These are phyloP conservation scores for Xerocomus subilludens DNA, from an alignment of 1,284 basidiomycete genomes.

Conservation along the genomic window DNA sequence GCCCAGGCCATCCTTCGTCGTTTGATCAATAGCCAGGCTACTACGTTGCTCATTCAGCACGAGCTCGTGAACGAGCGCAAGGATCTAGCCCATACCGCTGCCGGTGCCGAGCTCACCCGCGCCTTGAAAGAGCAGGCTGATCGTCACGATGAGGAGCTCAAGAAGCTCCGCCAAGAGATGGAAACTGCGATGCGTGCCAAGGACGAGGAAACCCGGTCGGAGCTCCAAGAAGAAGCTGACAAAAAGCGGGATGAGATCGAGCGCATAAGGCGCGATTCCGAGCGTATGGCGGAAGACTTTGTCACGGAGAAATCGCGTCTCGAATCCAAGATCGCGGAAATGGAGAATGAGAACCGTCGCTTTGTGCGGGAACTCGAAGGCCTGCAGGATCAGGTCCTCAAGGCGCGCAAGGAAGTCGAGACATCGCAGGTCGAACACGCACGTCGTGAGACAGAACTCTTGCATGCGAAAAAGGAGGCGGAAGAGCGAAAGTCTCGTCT, in stretches of 20 bases:
- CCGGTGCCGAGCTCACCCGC: slow-evolving; percentile 56
- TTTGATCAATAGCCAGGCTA: slow-evolving; percentile 51
- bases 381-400: slow-evolving; percentile 48
- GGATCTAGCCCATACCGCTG: slow-evolving; percentile 55
- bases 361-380: slow-evolving; percentile 37
- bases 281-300: slow-evolving; percentile 52
- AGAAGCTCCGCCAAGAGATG: slow-evolving; percentile 55
- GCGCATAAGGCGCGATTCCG: slow-evolving; percentile 47
- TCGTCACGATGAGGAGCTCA: slow-evolving; percentile 55
- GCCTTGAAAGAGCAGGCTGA: slow-evolving; percentile 55
- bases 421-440: slow-evolving; percentile 47
- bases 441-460: slow-evolving; percentile 46
- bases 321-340: slow-evolving; percentile 46
- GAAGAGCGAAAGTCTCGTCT: slow-evolving; percentile 45
- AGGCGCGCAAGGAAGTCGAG: slow-evolving; percentile 49
- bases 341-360: slow-evolving; percentile 48
- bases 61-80: slow-evolving; percentile 59
- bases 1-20: slow-evolving; percentile 49
- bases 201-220: slow-evolving; percentile 55
- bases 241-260: slow-evolving; percentile 52
- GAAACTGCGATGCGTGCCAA: slow-evolving; percentile 53
- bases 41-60: slow-evolving; percentile 56
- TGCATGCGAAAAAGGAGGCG: slow-evolving; percentile 41
- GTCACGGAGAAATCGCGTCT: slow-evolving; percentile 51
- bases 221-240: slow-evolving; percentile 56